Evolutionary conservation across 1,284 basidiomycete genomes (phyloP).

Genomic region (Ganoderma sp.): DNA sequence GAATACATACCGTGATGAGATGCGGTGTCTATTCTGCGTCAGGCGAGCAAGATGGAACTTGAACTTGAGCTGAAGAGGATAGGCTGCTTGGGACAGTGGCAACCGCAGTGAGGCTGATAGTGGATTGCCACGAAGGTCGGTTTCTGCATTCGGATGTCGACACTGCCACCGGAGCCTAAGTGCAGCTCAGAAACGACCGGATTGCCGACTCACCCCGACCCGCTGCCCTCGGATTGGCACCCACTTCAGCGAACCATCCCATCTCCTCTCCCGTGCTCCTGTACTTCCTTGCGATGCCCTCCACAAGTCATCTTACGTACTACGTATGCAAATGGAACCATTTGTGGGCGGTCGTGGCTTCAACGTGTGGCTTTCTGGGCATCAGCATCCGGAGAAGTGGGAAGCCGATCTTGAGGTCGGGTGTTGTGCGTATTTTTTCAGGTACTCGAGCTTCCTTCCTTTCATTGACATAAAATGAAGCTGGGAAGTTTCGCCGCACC

Average conservation of each 20-base stretch:
- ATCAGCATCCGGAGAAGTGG: not conserved
- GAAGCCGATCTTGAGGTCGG: not conserved
- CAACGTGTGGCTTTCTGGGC: not conserved
- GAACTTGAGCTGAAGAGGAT: too few relatives aligned
- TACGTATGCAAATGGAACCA: too few relatives aligned
- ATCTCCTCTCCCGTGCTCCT: not conserved
- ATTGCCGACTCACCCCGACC: not conserved
- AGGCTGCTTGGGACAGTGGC: too few relatives aligned
- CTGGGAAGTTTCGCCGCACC: conserved; percentile 1
- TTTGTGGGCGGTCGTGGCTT: too few relatives aligned
- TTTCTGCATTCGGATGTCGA: not conserved
- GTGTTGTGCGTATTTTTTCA: not conserved
- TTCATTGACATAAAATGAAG: conserved; percentile 7
- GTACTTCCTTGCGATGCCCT: too few relatives aligned
- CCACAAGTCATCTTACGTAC: too few relatives aligned
- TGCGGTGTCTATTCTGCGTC: not conserved
- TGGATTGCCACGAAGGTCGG: not conserved
- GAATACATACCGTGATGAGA: not conserved
- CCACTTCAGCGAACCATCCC: not conserved
- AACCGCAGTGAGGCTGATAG: not conserved
- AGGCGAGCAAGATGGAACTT: too few relatives aligned
- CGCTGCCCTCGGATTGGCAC: not conserved
- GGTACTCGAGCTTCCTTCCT: not conserved
- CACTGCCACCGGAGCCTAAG: not conserved
- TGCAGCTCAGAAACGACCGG: not conserved